Percentiles rank a stretch among this genome's conserved stretches.
phyloP scores from a whole-genome alignment of 2,329 filamentous ascomycete species.

The Septoria petroselini region DNA sequence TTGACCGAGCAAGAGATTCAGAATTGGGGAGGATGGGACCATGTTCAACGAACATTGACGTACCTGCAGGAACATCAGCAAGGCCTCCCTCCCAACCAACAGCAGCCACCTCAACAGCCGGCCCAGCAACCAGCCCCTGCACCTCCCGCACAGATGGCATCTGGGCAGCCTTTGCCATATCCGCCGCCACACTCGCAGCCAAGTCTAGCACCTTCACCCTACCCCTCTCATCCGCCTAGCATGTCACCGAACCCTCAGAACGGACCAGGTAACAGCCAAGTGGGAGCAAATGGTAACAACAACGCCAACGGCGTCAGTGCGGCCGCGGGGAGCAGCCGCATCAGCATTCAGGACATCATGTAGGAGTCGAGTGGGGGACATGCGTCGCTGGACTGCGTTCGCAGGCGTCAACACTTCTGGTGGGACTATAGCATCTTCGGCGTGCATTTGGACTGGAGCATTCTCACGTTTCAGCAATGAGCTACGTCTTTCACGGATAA shows the following conservation, averaged over 20 bases:
- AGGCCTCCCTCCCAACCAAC: slow-evolving; percentile 11
- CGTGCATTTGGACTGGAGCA: background rate
- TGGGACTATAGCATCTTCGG: background rate
- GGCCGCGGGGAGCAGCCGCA: slow-evolving; percentile 30
- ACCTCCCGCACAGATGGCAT: slow-evolving; percentile 8
- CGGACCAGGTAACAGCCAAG: slow-evolving; percentile 16
- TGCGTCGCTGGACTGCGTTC: background rate
- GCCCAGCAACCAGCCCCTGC: slow-evolving; percentile 21
- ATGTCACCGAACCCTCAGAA: slow-evolving; percentile 20
- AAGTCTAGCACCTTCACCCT: slow-evolving; percentile 20
- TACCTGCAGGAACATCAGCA: slow-evolving; percentile 53
- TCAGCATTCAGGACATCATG: slow-evolving; percentile 41
- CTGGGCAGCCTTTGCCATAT: slow-evolving; percentile 14
- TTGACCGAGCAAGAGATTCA: slow-evolving; percentile 38
- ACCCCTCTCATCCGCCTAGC: slow-evolving; percentile 12
- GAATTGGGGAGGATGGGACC: slow-evolving; percentile 79
- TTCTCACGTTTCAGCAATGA: background rate
- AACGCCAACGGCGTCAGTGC: slow-evolving; percentile 17
- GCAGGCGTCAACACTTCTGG: background rate
- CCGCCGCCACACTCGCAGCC: slow-evolving; percentile 25
- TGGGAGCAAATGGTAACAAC: slow-evolving; percentile 14
- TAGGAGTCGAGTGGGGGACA: slow-evolving; percentile 17
- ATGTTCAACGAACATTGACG: slow-evolving; percentile 62
- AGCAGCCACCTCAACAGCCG: slow-evolving; percentile 21
- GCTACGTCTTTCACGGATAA: background rate